Evolutionary conservation across 805 yeast genomes (phyloP).

Genomic region (Kodamaea hsintzibuensis): DNA sequence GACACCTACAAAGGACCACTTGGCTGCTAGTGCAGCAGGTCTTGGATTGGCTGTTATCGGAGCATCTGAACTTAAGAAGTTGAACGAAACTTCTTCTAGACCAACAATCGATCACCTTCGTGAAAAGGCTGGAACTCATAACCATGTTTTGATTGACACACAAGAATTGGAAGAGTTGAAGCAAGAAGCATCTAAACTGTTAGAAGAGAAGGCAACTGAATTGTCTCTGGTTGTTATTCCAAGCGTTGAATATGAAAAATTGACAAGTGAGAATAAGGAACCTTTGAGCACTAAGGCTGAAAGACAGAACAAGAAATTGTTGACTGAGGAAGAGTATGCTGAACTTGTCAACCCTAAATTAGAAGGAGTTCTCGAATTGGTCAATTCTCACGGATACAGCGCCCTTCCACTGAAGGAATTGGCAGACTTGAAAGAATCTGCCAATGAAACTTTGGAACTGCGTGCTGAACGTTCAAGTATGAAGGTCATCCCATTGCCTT

Average conservation of each 20-base stretch:
- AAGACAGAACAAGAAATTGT: conserved; percentile 18
- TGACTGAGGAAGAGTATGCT: conserved; percentile 19
- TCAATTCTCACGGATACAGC: conserved; percentile 3
- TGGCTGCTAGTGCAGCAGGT: conserved; percentile 24
- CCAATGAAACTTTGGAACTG: conserved; percentile 10
- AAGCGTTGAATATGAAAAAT: conserved; percentile 31
- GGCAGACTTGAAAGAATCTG: conserved; percentile 11
- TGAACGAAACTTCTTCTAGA: conserved; percentile 14
- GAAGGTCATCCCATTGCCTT: conserved; percentile 8
- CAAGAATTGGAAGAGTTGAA: conserved; percentile 15
- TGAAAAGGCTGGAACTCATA: conserved; percentile 15
- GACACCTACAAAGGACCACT: conserved; percentile 20
- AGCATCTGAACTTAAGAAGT: conserved; percentile 6
- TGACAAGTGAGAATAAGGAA: conserved; percentile 45
- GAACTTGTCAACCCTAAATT: conserved; percentile 15
- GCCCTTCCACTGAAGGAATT: conserved; percentile 9
- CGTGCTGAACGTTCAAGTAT: conserved; percentile 11
- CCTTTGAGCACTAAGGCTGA: conserved; percentile 18
- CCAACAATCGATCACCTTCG: conserved; percentile 19
- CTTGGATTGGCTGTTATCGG: conserved; percentile 21
- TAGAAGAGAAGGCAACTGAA: conserved; percentile 10
- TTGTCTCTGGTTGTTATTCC: conserved; percentile 15
- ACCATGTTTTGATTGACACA: conserved; percentile 13
- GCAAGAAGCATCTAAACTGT: conserved; percentile 19
- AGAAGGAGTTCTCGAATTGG: conserved; percentile 12